Base-by-base conservation (phyloP, 148 eudicot species). In the Rhododendron henanense region DNA sequence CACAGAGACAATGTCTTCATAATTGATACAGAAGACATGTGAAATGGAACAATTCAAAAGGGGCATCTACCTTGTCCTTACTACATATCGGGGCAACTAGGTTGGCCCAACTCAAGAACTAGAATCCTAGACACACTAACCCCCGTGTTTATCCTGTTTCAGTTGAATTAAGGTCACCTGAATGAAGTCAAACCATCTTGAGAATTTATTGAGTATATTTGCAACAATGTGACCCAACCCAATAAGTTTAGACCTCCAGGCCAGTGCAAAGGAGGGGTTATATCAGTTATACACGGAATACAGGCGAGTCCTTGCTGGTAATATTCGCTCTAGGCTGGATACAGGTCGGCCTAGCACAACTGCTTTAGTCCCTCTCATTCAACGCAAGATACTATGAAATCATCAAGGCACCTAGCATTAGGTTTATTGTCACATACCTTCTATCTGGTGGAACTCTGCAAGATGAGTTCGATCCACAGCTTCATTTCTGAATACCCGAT, bases 401-500 rank as follows among this genome's bases (percentile, higher is more conserved):
- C 67, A 61, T 61, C 28, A 61, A 61, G 44, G 25, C 67, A 59
- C n/a, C 25, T 59, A 21, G 67, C 28, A 61, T 73, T 15, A 41
- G 10, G 31, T 33, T 79, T 51, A 84, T 48, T 74, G 67, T 74
- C 14, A 59, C 37, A 78, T 85, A 97, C 98, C 99, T 95, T 97
- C 99, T 81, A 94, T 93, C 89, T 95, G 98, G 85, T 96, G 99
- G 84, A 96, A 96, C 90, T 96, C 98, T 6, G 99, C 99, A 84
- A 96, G 92, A 86, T 95, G 98, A 9, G 99, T 96, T 83, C 99
- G 93, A 86, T 95, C 98, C 63, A 96, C 99, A 50, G 99, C 99
- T 94, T 96, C 99, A 88, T 96, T 96, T 92, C 99, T 94, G 89
- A 96, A 96, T 33, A 96, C 98, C 47, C 99, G 98, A 77, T 96